Evolutionary conservation across 208 protist species (phyloP).

Genomic region (Crithidia thermophila): DNA sequence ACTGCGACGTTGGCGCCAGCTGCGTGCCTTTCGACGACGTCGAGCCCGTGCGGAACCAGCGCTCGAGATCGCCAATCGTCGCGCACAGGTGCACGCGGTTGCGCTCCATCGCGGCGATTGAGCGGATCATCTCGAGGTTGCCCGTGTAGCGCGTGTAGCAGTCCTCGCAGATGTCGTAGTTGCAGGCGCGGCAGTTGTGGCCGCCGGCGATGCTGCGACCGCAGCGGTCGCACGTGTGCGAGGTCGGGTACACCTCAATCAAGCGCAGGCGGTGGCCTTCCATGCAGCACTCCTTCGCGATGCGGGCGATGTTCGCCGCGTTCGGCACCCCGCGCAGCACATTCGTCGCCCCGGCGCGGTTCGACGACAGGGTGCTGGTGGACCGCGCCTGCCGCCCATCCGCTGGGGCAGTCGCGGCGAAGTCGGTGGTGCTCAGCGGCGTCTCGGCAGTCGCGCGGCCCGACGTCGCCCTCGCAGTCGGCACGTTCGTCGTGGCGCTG

Average conservation of each 20-base stretch:
- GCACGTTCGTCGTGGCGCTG: not conserved
- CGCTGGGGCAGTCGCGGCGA: not conserved
- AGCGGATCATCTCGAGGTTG: conserved; percentile 33
- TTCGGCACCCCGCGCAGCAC: conserved; percentile 13
- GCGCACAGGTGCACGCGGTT: conserved; percentile 73
- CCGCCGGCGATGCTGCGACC: conserved; percentile 27
- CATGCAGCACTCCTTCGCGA: conserved; percentile 57
- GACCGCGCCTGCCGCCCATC: conserved; percentile 1
- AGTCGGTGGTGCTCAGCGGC: not conserved
- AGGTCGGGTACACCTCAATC: conserved; percentile 14
- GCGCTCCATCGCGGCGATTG: conserved; percentile 19
- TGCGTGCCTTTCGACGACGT: conserved; percentile 74
- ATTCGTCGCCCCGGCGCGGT: conserved; percentile 8
- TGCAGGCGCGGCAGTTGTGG: conserved; percentile 58
- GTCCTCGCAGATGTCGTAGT: conserved; percentile 54
- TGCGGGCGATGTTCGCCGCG: conserved; percentile 3
- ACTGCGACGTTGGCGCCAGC: conserved; percentile 63
- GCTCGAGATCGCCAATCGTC: conserved; percentile 81
- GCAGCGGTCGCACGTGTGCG: conserved; percentile 48
- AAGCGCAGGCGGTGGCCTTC: conserved; percentile 50
- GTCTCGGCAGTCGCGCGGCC: not conserved
- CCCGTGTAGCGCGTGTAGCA: conserved; percentile 56
- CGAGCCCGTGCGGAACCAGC: conserved; percentile 80
- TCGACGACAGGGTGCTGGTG: conserved; percentile 9
- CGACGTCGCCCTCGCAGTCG: not conserved